These are phyloP conservation scores for Elsinoe ampelina DNA, from an alignment of 2,329 filamentous ascomycete species.

Conservation along the genomic window DNA sequence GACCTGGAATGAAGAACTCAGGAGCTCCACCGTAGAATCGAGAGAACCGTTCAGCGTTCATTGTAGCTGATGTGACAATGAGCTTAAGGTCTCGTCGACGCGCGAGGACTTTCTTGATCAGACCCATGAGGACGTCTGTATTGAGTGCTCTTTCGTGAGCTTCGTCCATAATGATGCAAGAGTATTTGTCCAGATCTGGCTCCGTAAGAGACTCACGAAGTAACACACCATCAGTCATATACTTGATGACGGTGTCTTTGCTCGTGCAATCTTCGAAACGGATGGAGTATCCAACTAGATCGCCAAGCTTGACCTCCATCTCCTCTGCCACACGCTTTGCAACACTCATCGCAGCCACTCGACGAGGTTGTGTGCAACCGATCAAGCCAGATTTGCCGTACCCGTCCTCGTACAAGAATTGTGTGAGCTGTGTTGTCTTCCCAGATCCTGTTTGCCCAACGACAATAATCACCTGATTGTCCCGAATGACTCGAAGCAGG, in stretches of 20 bases:
- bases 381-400: conserved; percentile 85
- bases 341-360: conserved; percentile 97
- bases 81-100: conserved; percentile 84
- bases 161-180: conserved; percentile 99
- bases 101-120: conserved; percentile 94
- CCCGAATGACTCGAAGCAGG: conserved; percentile 77
- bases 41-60: conserved; percentile 95
- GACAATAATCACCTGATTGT: conserved; percentile 95
- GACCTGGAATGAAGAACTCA: conserved; percentile 89
- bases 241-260: conserved; percentile 92
- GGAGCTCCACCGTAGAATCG: conserved; percentile 94
- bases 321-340: conserved; percentile 97
- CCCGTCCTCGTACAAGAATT: conserved; percentile 92
- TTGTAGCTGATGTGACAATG: conserved; percentile 95
- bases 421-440: conserved; percentile 94
- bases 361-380: conserved; percentile 88
- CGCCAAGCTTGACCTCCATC: conserved; percentile 88
- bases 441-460: conserved; percentile 96
- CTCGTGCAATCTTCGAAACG: conserved; percentile 98
- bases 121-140: conserved; percentile 91
- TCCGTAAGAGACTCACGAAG: conserved; percentile 89
- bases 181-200: conserved; percentile 87
- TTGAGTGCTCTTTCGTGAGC: conserved; percentile 94
- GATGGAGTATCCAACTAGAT: conserved; percentile 88
- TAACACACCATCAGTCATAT: conserved; percentile 97